Percentiles rank a stretch among this genome's conserved stretches.
phyloP scores from a whole-genome alignment of 192 early-diverging fungal species.

The Coemansia asiatica region DNA sequence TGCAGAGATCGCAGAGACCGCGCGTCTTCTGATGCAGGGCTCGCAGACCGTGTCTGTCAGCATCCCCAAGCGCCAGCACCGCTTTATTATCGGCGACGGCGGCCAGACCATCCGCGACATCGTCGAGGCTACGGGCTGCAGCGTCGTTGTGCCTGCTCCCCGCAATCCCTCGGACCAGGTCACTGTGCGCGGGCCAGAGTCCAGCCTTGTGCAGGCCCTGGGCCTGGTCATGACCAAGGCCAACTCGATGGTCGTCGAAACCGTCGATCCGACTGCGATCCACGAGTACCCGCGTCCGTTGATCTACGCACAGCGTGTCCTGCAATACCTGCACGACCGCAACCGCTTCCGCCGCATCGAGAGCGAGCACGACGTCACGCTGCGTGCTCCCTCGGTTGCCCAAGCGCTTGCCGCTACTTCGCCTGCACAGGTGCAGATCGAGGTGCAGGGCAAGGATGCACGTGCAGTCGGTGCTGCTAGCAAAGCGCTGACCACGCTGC shows the following conservation, averaged over 20 bases:
- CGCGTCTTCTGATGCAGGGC: slow-evolving; percentile 63
- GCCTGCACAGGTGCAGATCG: slow-evolving; percentile 59
- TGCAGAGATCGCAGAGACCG: slow-evolving; percentile 59
- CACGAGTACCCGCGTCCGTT: slow-evolving; percentile 56
- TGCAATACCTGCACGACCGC: slow-evolving; percentile 76
- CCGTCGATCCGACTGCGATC: slow-evolving; percentile 64
- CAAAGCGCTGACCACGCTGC: slow-evolving; percentile 56
- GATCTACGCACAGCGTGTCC: slow-evolving; percentile 64
- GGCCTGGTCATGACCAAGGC: slow-evolving; percentile 81
- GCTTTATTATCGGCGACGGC: slow-evolving; percentile 82
- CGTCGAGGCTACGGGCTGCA: slow-evolving; percentile 83
- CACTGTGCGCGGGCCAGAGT: slow-evolving; percentile 76
- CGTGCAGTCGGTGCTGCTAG: slow-evolving; percentile 65
- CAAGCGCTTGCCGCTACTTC: slow-evolving; percentile 35
- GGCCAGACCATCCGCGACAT: slow-evolving; percentile 81
- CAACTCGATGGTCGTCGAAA: slow-evolving; percentile 70
- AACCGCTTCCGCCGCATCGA: slow-evolving; percentile 77
- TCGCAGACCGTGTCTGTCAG: slow-evolving; percentile 67
- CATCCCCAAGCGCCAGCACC: slow-evolving; percentile 90
- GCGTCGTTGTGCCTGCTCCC: slow-evolving; percentile 73
- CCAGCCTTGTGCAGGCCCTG: slow-evolving; percentile 68
- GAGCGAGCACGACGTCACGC: slow-evolving; percentile 61
- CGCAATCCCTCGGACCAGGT: slow-evolving; percentile 73
- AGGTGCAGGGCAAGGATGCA: slow-evolving; percentile 74
- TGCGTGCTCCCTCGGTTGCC: slow-evolving; percentile 57